A percentile compares a stretch with the other conserved stretches of the same genome.
These are phyloP conservation scores for Aspergillus intermedius DNA, from an alignment of 2,329 filamentous ascomycete genomes.

Conservation along the genomic window DNA sequence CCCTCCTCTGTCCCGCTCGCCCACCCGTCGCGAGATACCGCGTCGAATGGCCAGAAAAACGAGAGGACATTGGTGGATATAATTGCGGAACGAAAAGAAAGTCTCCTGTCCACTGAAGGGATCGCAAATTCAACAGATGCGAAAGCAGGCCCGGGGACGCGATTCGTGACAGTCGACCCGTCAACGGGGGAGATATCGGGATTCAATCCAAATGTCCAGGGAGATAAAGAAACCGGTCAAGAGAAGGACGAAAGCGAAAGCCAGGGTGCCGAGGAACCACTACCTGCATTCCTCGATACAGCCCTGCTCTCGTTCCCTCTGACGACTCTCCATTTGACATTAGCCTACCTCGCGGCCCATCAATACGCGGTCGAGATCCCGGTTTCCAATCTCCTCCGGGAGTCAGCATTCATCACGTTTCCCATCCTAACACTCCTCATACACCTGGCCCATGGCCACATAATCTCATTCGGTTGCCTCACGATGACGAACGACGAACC, in stretches of 20 bases:
- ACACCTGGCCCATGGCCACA: slow-evolving; percentile 40
- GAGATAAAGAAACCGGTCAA: background rate
- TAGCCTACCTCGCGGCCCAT: slow-evolving; percentile 41
- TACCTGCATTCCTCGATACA: slow-evolving; percentile 39
- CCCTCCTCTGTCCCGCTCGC: slow-evolving; percentile 29
- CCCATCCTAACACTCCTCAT: slow-evolving; percentile 39
- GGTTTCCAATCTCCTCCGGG: slow-evolving; percentile 24
- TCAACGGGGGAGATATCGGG: slow-evolving; percentile 3
- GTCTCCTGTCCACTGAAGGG: slow-evolving; percentile 14
- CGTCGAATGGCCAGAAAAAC: slow-evolving; percentile 13
- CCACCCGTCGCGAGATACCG: slow-evolving; percentile 15
- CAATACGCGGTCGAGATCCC: slow-evolving; percentile 39
- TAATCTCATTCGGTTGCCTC: slow-evolving; percentile 26
- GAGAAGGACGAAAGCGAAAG: slow-evolving; percentile 1
- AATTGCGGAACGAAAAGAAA: slow-evolving; percentile 37
- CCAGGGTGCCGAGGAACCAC: slow-evolving; percentile 16
- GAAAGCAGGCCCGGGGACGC: slow-evolving; percentile 5
- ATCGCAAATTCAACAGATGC: slow-evolving; percentile 1
- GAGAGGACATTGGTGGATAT: slow-evolving; percentile 40
- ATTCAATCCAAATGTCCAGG: background rate
- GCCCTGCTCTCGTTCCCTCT: slow-evolving; percentile 38
- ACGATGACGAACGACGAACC: slow-evolving; percentile 5
- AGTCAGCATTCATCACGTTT: slow-evolving; percentile 34
- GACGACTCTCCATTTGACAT: slow-evolving; percentile 39
- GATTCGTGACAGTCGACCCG: slow-evolving; percentile 31